Evolutionary conservation across 176 grass and related monocot species (phyloP), one percentile per base, ranked within the genome.

Genomic region (Bothriochloa decipiens): DNA sequence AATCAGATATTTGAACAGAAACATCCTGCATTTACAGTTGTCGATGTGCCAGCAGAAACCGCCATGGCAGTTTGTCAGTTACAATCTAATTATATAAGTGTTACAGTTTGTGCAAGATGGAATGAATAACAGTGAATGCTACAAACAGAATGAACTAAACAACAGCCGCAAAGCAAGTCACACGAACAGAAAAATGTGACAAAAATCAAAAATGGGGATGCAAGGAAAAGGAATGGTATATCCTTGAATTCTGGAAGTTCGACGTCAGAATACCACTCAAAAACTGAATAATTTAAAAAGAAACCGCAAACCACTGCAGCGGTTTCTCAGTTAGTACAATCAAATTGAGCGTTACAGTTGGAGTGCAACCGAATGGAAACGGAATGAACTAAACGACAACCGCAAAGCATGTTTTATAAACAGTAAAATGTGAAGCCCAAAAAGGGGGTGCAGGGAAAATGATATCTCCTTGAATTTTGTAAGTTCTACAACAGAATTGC

Each of bases 301-400:
- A 45, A 33, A 84, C 17, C 8, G 42, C 28, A 83, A 80, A 87
- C 84, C 49, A 68, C 23, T 22, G 39, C 0, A 1, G 29, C 40
- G 64, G 62, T 80, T 87, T 80, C 75, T 70, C 70, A 40, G 64
- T 16, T 63, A 75, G 5, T 68, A 76, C 69, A 62, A 62, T 80
- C 23, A 45, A 84, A 76, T 87, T 75, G 35, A 81, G 55, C 41
- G 27, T 41, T 8, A 45, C 49, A 53, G n/a, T 8, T 49, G 83
- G n/a, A 29, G 37, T 5, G 27, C 18, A 7, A 69, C 22, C 6
- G 47, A 32, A 52, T 62, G 3, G 23, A 74, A 35, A 47, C 26
- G 63, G 5, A 68, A 68, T 53, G 8, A 45, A 82, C 64, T 12
- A 77, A 70, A 82, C 39, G 50, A 77, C 60, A 60, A 39, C 41